Percentiles rank a stretch among this genome's conserved stretches.
These are phyloP conservation scores for Prorocentrum cordatum DNA, from an alignment of 169 alveolate genomes.

Conservation along the genomic window DNA sequence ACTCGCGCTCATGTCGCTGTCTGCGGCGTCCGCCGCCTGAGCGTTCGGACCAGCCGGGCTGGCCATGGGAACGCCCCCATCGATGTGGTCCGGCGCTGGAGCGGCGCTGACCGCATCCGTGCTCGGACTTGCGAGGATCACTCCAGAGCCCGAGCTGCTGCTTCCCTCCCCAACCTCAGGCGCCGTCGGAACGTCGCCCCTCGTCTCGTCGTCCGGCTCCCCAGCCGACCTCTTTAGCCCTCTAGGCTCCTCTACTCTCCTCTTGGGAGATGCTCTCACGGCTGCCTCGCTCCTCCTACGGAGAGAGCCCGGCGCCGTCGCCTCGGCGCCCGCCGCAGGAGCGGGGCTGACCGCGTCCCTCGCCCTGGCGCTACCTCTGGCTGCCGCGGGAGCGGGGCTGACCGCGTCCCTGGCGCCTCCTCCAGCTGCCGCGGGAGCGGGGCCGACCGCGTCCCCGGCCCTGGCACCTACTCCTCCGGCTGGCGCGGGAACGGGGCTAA, in stretches of 20 bases:
- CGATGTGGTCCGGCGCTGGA: not conserved
- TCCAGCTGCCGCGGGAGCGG: not conserved
- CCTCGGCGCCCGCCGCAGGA: not conserved
- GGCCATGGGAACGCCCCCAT: not conserved
- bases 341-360: not conserved
- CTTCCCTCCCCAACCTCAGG: not conserved
- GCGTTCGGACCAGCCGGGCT: too few relatives aligned
- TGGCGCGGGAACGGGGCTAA: not conserved
- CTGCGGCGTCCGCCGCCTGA: not conserved
- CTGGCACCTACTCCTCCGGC: not conserved
- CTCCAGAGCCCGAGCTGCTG: too few relatives aligned
- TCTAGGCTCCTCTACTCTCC: not conserved
- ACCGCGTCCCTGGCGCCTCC: not conserved
- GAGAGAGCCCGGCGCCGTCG: too few relatives aligned
- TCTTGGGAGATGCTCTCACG: not conserved
- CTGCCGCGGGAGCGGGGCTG: not conserved
- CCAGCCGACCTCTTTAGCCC: not conserved
- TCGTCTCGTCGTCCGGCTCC: not conserved
- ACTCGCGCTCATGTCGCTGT: not conserved
- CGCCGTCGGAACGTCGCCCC: not conserved
- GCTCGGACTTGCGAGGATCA: too few relatives aligned
- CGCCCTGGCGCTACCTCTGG: not conserved
- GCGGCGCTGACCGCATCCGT: not conserved
- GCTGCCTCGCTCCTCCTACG: not conserved
- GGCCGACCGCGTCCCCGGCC: not conserved